phyloP scores from a whole-genome alignment of 2,329 filamentous ascomycete species.

The Hypoxylon sp. region DNA sequence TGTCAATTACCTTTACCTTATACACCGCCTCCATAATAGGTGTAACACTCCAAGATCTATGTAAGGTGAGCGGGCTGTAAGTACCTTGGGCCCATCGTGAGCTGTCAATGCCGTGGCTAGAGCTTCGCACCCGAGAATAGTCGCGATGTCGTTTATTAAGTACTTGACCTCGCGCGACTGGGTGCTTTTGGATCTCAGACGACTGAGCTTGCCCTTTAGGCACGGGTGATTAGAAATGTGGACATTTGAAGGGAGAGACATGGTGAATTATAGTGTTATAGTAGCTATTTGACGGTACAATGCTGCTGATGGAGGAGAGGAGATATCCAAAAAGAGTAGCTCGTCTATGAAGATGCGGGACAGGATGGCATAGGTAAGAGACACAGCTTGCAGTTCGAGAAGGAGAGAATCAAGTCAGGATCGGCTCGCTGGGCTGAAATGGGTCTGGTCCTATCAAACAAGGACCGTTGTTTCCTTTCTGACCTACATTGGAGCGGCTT shows the following conservation, averaged over 20 bases:
- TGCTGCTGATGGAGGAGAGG: background rate
- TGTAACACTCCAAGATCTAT: background rate
- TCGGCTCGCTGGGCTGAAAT: constrained; percentile 3
- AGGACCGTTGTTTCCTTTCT: constrained; percentile 13
- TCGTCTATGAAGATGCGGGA: background rate
- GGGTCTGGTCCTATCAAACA: constrained; percentile 10
- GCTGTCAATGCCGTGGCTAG: constrained; percentile 74
- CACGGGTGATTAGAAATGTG: constrained; percentile 91
- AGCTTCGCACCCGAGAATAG: constrained; percentile 87
- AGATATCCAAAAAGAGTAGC: constrained; percentile 1
- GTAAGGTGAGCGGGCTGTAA: constrained; percentile 42
- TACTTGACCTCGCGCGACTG: constrained; percentile 82
- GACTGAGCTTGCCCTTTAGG: constrained; percentile 88
- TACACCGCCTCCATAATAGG: constrained; percentile 1
- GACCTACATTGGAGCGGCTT: constrained; percentile 13
- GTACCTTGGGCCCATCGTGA: constrained; percentile 74
- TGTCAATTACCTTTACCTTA: constrained; percentile 7
- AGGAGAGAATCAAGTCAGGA: background rate
- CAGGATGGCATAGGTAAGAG: background rate
- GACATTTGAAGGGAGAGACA: constrained; percentile 70
- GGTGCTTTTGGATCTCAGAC: constrained; percentile 82
- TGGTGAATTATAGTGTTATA: constrained; percentile 29
- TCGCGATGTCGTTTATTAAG: constrained; percentile 87
- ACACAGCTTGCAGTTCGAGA: background rate
- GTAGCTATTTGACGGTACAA: constrained; percentile 5